These are phyloP conservation scores for Teunomyces stri DNA, from an alignment of 805 yeast species.

Conservation along the genomic window DNA sequence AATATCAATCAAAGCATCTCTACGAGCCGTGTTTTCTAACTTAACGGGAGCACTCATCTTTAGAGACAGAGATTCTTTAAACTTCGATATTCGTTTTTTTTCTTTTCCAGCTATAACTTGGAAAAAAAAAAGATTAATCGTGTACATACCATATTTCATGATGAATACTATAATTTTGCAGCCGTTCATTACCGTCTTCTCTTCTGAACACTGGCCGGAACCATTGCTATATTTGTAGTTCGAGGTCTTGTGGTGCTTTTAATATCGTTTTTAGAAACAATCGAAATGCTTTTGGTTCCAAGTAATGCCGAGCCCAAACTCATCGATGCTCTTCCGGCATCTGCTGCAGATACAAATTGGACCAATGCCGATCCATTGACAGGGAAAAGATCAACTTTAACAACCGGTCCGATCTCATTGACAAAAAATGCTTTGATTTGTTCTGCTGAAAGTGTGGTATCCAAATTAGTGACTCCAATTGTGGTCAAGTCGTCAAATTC, in stretches of 20 bases:
- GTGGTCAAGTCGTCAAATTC: slow-evolving; percentile 19
- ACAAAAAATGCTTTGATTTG: slow-evolving; percentile 31
- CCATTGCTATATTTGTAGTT: slow-evolving; percentile 2
- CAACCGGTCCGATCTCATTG: slow-evolving; percentile 30
- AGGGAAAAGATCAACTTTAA: slow-evolving; percentile 44
- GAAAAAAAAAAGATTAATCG: not conserved
- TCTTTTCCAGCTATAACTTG: not conserved
- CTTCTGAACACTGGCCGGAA: slow-evolving; percentile 6
- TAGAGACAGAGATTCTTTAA: slow-evolving; percentile 5
- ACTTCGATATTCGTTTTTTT: not conserved
- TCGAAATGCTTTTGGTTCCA: slow-evolving; percentile 27
- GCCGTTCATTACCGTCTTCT: slow-evolving; percentile 2
- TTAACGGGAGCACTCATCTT: slow-evolving; percentile 40
- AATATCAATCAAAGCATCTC: slow-evolving; percentile 87
- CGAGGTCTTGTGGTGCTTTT: not conserved
- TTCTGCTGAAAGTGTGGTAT: slow-evolving; percentile 34
- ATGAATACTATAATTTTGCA: not conserved
- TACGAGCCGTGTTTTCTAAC: slow-evolving; percentile 75
- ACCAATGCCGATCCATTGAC: slow-evolving; percentile 49
- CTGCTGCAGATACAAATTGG: slow-evolving; percentile 38
- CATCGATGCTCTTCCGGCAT: slow-evolving; percentile 54
- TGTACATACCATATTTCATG: not conserved
- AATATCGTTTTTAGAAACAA: slow-evolving; percentile 6
- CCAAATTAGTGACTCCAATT: slow-evolving; percentile 21
- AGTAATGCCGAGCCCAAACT: slow-evolving; percentile 37